Conservation (phyloP, 2,329 filamentous ascomycete genomes). For the Colletotrichum somersetense region DNA sequence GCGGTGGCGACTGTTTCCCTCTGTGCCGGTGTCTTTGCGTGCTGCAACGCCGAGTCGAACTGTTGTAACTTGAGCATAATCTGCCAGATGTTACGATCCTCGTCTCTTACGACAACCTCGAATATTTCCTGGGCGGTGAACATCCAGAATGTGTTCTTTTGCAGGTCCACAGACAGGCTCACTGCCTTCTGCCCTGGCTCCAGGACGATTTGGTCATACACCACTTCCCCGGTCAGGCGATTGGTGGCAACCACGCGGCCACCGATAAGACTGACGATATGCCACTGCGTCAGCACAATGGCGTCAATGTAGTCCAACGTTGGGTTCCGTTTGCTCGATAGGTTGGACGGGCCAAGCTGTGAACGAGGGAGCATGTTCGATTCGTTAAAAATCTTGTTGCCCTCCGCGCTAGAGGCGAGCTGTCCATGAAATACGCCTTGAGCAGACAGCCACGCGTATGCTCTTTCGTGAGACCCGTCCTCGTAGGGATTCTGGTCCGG, state of each 20-base stretch:
- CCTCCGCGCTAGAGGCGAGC: constrained; percentile 75
- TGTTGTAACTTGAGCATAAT: constrained; percentile 89
- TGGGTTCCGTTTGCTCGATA: constrained; percentile 69
- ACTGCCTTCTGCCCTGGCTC: constrained; percentile 83
- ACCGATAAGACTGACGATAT: constrained; percentile 86
- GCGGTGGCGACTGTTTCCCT: constrained; percentile 93
- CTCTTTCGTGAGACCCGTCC: constrained; percentile 72
- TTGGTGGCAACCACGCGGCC: constrained; percentile 88
- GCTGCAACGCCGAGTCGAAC: constrained; percentile 88
- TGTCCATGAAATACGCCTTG: constrained; percentile 92
- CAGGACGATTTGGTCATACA: constrained; percentile 90
- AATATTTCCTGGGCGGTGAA: constrained; percentile 93
- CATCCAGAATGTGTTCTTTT: constrained; percentile 98
- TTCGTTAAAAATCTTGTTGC: constrained; percentile 80
- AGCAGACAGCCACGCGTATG: constrained; percentile 91
- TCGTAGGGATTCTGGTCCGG: constrained; percentile 67
- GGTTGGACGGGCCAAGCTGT: constrained; percentile 63
- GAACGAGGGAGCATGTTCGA: constrained; percentile 82
- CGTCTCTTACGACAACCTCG: constrained; percentile 90
- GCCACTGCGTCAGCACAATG: constrained; percentile 92
- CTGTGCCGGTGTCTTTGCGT: constrained; percentile 83
- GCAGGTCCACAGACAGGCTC: constrained; percentile 88
- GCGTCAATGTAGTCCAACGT: constrained; percentile 81
- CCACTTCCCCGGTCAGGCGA: constrained; percentile 84
- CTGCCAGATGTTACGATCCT: constrained; percentile 94